Evolutionary conservation across 441 rosid species (phyloP), one percentile per base, ranked within the genome.

Genomic region (Francoa sonchifolia): DNA sequence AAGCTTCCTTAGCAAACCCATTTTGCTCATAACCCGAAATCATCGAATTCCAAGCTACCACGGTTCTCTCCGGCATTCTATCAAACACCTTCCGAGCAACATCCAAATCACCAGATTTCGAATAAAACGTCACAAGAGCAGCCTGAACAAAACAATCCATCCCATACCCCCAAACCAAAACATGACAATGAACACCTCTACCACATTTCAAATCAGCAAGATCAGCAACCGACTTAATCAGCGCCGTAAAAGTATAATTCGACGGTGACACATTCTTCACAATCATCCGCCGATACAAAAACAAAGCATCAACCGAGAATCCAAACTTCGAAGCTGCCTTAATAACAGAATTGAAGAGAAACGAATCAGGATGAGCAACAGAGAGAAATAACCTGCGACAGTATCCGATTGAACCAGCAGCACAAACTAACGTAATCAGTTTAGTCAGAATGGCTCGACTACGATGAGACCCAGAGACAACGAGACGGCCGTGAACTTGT

Each of bases 31-130:
- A 82, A 5, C 92, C 83, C 0, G 92, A 84, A 59, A 88, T 58
- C 52, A 84, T 72, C 13, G 92, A 73, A 50, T 84, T 85, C 97
- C 95, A 89, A 2, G 90, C 79, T 15, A 89, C 94, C 12, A 75
- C n/a, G 5, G 69, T 68, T 61, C 54, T 75, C 0, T 54, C 84
- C 13, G 72, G 71, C 82, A 81, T 72, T 72, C 27, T 63, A 46
- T 79, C 94, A 50, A 89, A 85, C 72, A 82, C 66, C 45, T 54
- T 53, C 33, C 82, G 74, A 4, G 97, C 94, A 20, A 41, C 45
- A 16, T 30, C 7, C 50, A 75, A 29, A 39, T 67, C 50, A 2
- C 74, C 69, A 9, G 57, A 67, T 52, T 79, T 84, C 0, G 62
- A 67, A 39, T 82, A 85, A 0, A 73, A 67, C 2, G 70, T 42